Conservation (phyloP, 768 basidiomycete species). For the Chalciporus pseudorubinellus region DNA sequence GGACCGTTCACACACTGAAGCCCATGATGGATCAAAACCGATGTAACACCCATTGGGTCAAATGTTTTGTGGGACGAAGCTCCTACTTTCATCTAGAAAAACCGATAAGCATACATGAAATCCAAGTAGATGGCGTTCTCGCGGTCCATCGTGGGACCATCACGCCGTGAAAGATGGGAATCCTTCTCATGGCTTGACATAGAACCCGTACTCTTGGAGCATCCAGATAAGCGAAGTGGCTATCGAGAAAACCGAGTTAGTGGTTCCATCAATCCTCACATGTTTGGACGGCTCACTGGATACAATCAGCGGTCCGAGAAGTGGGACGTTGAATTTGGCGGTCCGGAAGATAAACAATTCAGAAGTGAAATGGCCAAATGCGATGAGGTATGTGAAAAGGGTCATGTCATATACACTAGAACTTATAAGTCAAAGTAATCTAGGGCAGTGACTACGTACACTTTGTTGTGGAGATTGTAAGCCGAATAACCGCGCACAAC, state of each 20-base stretch:
- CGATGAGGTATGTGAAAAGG: slow-evolving; percentile 84
- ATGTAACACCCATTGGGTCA: no score
- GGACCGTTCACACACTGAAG: no score
- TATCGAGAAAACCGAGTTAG: slow-evolving; percentile 30
- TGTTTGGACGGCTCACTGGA: slow-evolving; percentile 61
- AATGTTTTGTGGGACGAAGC: no score
- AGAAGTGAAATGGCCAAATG: slow-evolving; percentile 84
- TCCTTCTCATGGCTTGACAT: slow-evolving; percentile 47
- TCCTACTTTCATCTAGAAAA: no score
- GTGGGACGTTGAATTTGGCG: slow-evolving; percentile 55
- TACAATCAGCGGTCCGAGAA: slow-evolving; percentile 76
- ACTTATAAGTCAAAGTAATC: slow-evolving; percentile 10
- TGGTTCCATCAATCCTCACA: not conserved
- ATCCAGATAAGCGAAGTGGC: slow-evolving; percentile 80
- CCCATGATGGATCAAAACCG: no score
- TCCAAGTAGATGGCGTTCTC: not conserved
- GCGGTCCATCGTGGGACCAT: not conserved
- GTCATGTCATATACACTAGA: slow-evolving; percentile 86
- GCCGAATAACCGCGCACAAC: slow-evolving; percentile 84
- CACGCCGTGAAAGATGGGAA: not conserved
- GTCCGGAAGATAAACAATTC: slow-evolving; percentile 84
- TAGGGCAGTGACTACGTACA: slow-evolving; percentile 45
- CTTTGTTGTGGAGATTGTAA: slow-evolving; percentile 80
- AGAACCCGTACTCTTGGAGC: slow-evolving; percentile 78
- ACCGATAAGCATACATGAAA: no score